These are phyloP conservation scores for Pseudocercospora vitis DNA, from an alignment of 2,329 filamentous ascomycete genomes.

Conservation along the genomic window DNA sequence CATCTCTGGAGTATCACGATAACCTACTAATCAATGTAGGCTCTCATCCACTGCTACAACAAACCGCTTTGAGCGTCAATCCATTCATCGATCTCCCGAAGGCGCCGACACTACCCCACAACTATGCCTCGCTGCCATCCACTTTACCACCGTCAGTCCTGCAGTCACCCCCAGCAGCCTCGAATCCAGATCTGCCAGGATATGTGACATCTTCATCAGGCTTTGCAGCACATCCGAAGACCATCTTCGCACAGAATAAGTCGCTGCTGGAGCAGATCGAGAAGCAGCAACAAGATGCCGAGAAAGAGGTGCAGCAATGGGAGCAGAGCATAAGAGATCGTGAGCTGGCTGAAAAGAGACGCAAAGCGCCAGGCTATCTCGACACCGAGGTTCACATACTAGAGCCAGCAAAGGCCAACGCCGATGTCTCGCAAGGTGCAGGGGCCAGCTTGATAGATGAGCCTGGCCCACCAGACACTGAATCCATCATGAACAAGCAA, in stretches of 20 bases:
- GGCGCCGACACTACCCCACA: conserved; percentile 89
- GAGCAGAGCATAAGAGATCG: conserved; percentile 64
- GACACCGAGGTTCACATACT: conserved; percentile 70
- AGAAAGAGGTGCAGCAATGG: conserved; percentile 66
- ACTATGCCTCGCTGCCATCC: conserved; percentile 86
- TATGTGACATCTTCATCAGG: conserved; percentile 77
- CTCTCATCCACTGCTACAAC: conserved; percentile 83
- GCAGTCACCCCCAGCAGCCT: conserved; percentile 44
- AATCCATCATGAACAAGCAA: conserved; percentile 23
- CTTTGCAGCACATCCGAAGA: conserved; percentile 80
- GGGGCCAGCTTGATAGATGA: conserved; percentile 31
- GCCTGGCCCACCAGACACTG: conserved; percentile 12
- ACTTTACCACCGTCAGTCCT: conserved; percentile 74
- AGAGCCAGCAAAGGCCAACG: conserved; percentile 59
- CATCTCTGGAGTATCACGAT: background rate
- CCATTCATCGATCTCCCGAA: conserved; percentile 90
- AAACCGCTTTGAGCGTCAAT: conserved; percentile 89
- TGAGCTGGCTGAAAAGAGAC: conserved; percentile 75
- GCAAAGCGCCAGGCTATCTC: conserved; percentile 77
- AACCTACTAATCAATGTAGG: conserved; percentile 33
- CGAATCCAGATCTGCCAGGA: conserved; percentile 49
- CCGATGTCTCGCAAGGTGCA: conserved; percentile 18
- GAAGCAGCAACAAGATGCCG: conserved; percentile 66
- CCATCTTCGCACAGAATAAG: conserved; percentile 79
- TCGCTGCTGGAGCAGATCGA: conserved; percentile 74